These are phyloP conservation scores for Microdochium bolleyi DNA, from an alignment of 2,329 filamentous ascomycete genomes.

Conservation along the genomic window DNA sequence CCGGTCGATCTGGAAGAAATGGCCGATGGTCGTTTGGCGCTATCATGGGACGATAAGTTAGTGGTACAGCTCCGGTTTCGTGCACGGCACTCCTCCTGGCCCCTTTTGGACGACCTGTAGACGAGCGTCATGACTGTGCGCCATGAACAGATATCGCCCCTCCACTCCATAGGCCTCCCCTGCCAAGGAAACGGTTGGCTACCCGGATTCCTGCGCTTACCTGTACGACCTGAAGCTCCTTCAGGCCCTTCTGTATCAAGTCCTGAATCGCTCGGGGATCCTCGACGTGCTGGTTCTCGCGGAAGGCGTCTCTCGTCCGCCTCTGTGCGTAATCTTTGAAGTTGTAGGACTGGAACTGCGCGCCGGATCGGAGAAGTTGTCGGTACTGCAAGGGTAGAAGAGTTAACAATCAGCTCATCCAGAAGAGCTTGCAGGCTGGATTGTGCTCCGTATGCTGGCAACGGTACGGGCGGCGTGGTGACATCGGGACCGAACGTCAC, in stretches of 20 bases:
- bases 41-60: constrained; percentile 27
- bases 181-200: too few species aligned
- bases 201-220: constrained; percentile 49
- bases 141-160: too few species aligned
- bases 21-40: constrained; percentile 91
- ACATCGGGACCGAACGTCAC: constrained; percentile 1
- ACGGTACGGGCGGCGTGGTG: too few species aligned
- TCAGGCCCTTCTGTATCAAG: constrained; percentile 78
- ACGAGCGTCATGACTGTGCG: too few species aligned
- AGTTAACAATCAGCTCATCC: not conserved
- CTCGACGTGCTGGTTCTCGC: constrained; percentile 64
- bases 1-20: constrained; percentile 87
- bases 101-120: too few species aligned
- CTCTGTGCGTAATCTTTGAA: constrained; percentile 95
- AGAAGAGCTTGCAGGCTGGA: too few species aligned
- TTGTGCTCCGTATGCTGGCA: too few species aligned
- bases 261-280: constrained; percentile 78
- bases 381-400: constrained; percentile 59
- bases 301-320: constrained; percentile 83
- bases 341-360: constrained; percentile 90
- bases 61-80: not conserved
- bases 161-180: too few species aligned
- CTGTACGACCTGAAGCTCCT: constrained; percentile 86
- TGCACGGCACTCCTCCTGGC: not conserved
- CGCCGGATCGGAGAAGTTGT: constrained; percentile 77